Evolutionary conservation across 2,329 filamentous ascomycete genomes (phyloP).

Genomic region (Colletotrichum sidae): DNA sequence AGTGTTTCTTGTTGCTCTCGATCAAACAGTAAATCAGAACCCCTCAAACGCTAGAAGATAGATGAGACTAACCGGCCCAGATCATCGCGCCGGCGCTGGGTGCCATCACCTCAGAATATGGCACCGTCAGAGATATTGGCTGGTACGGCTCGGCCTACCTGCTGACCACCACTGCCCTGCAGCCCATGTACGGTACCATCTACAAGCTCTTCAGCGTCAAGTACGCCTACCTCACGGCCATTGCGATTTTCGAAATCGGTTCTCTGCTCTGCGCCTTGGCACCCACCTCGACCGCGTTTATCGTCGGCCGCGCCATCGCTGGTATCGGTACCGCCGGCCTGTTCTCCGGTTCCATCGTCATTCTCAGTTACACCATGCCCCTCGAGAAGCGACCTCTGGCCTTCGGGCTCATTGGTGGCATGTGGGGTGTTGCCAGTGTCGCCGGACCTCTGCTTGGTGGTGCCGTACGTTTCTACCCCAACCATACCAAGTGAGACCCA

Average conservation of each 20-base stretch:
- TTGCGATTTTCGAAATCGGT: slow-evolving; percentile 58
- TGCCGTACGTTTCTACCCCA: slow-evolving; percentile 37
- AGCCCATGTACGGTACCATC: slow-evolving; percentile 61
- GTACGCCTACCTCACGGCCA: slow-evolving; percentile 54
- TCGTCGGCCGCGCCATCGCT: slow-evolving; percentile 63
- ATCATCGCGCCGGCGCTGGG: slow-evolving; percentile 63
- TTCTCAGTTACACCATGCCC: slow-evolving; percentile 61
- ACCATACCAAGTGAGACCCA: too few species aligned
- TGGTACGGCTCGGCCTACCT: slow-evolving; percentile 65
- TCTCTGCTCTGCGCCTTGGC: slow-evolving; percentile 57
- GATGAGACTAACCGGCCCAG: not conserved
- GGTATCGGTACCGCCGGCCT: slow-evolving; percentile 64
- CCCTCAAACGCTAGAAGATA: too few species aligned
- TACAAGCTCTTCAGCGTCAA: slow-evolving; percentile 65
- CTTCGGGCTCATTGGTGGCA: slow-evolving; percentile 65
- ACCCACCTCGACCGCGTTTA: slow-evolving; percentile 59
- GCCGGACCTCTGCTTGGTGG: slow-evolving; percentile 63
- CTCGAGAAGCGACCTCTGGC: slow-evolving; percentile 65
- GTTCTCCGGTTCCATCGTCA: slow-evolving; percentile 62
- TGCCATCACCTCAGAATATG: slow-evolving; percentile 60
- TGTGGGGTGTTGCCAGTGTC: slow-evolving; percentile 67
- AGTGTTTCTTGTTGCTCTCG: slow-evolving; percentile 62
- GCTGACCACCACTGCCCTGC: slow-evolving; percentile 61
- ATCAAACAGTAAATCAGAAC: slow-evolving; percentile 54
- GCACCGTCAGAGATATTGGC: slow-evolving; percentile 60